Evolutionary conservation across 108 stramenopile genomes (phyloP), one percentile per base, ranked within the genome.

Genomic region (Schizochytrium sp.): DNA sequence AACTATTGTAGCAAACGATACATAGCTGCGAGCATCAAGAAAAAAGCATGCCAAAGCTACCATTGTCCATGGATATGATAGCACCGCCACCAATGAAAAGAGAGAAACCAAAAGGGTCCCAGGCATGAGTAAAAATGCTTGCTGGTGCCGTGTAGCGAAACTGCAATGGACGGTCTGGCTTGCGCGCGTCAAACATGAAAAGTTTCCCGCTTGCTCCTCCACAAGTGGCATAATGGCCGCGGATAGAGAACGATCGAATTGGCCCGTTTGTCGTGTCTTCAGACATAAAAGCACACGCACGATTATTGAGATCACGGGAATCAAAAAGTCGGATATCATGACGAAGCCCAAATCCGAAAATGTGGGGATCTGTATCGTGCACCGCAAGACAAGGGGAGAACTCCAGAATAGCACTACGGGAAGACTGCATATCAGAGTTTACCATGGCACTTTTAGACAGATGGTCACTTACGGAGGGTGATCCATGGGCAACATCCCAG

Each of bases 11-110:
- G 28, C 28, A 0, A 28, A 28, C 28, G 28, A 28, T 28, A 28
- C 28, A 28, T 28, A 28, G 28, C 28, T 28, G 28, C 28, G 28
- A 28, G 28, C 28, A 28, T 28, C 28, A 28, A 28, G 64, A 69
- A 69, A 69, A 44, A 8, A 69, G 28, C 28, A 44, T 69, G 28
- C 8, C 12, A 69, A 13, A 69, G 64, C 64, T 69, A 8, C 28
- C 64, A 69, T 69, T 69, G 64, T 69, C 64, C 64, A 69, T 69
- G 64, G 40, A 69, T 38, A 44, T 83, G 76, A 83, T n/a, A 0
- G 50, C 76, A 38, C 76, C 76, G 47, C 76, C 76, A 5, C 50
- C 76, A 53, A 55, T n/a, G 55, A 83, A 53, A 13, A 83, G 53
- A 1, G 76, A 55, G 10, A 53, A 83, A 10, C 76, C 76, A 10